Base-by-base conservation (phyloP, 164 flowering plant species). In the Chimonanthus salicifolius region DNA sequence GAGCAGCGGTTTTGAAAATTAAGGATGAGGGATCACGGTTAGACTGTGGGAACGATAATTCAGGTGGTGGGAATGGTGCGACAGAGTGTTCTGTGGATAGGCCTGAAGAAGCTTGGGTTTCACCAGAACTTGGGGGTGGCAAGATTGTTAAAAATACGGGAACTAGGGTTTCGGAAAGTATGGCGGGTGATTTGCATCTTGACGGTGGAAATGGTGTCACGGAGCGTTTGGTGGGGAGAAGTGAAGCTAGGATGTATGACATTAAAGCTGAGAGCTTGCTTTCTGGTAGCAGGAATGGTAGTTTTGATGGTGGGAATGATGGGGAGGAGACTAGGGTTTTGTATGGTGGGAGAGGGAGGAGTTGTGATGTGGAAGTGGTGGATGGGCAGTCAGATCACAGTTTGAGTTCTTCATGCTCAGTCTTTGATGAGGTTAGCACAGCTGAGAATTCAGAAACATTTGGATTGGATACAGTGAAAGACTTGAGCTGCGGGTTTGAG, bases 141-240 rank as follows among this genome's bases (percentile, higher is more conserved):
- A 78, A 74, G 67, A 54, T 51, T 4, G 78, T 63, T 49, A 63
- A 16, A 11, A 76, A 70, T 49, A 64, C 13, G 11, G 82, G 65
- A 64, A 72, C 33, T 77, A 81, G 75, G 83, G 78, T 77, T 82
- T 75, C 78, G 4, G 81, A 71, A 45, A 20, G 13, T 10, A 20
- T 33, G 72, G n/a, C 18, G 3, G 62, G 4, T 63, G 70, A 45
- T 58, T 58, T 67, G 49, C 63, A 46, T 46, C 63, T 21, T 63
- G 58, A 46, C 43, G 58, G 49, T 47, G 51, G 64, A 5, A 64
- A 67, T 47, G 71, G 7, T 44, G 80, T 62, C 64, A 72, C 20
- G 7, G 67, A 50, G 60, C 33, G 50, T 46, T 64, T 20, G 47
- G 47, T 66, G 50, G 8, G 47, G 9, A 62, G 16, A 6, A 3